phyloP scores from a whole-genome alignment of 2,329 filamentous ascomycete species.

The Seiridium cupressi region DNA sequence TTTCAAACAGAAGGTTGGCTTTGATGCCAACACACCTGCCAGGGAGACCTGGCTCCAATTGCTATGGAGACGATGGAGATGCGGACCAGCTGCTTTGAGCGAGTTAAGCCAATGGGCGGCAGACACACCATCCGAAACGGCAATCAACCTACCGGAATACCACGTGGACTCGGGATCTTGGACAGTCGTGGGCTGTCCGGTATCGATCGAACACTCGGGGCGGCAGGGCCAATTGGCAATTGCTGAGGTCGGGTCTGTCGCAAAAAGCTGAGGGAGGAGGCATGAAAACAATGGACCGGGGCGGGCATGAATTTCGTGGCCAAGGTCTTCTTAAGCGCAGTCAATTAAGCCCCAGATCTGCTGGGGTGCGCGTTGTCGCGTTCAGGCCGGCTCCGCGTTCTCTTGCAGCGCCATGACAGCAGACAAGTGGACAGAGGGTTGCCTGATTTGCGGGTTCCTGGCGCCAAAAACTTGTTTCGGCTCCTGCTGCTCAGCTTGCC shows the following conservation, averaged over 20 bases:
- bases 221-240: not conserved
- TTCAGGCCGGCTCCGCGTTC: not conserved
- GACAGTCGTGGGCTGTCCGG: not conserved
- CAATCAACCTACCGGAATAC: not conserved
- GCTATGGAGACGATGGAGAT: not conserved
- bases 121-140: constrained; percentile 3
- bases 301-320: not conserved
- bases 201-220: not conserved
- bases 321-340: not conserved
- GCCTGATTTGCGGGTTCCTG: not conserved
- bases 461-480: constrained; percentile 2
- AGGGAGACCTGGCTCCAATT: not conserved
- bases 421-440: not conserved
- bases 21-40: not conserved
- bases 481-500: not conserved
- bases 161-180: not conserved
- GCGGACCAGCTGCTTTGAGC: not conserved
- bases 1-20: not conserved
- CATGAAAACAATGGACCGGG: not conserved
- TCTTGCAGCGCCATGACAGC: not conserved
- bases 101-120: constrained; percentile 4
- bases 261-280: not conserved
- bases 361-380: not conserved
- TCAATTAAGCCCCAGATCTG: not conserved
- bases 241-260: not conserved